Conservation (phyloP, 345 rosid genomes). For the Garcia nutans region DNA sequence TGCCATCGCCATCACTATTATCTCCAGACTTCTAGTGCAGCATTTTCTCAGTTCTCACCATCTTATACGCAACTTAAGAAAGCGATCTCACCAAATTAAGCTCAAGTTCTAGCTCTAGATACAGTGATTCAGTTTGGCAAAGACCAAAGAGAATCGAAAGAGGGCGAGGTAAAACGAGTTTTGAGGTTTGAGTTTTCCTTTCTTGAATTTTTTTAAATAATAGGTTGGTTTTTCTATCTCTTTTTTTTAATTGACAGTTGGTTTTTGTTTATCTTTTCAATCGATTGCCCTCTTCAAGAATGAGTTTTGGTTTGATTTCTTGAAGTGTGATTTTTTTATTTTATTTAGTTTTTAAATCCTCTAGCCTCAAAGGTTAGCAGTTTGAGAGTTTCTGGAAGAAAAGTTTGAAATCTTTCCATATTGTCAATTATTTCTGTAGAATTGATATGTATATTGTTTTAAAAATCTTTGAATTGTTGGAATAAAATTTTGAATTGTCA, state of each 20-base stretch:
- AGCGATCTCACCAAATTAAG: constrained; percentile 18
- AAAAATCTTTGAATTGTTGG: not conserved
- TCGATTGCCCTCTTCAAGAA: constrained; percentile 43
- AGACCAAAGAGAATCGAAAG: constrained; percentile 9
- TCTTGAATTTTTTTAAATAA: constrained; percentile 13
- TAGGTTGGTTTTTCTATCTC: constrained; percentile 13
- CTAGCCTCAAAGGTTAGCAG: constrained; percentile 20
- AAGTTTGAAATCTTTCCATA: constrained; percentile 21
- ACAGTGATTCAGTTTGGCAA: constrained; percentile 27
- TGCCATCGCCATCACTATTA: no score
- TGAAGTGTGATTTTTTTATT: constrained; percentile 20
- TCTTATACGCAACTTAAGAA: constrained; percentile 18
- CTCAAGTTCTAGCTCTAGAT: constrained; percentile 33
- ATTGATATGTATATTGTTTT: constrained; percentile 12
- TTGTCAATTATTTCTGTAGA: constrained; percentile 40
- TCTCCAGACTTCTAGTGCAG: no score
- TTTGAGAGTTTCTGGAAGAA: constrained; percentile 17
- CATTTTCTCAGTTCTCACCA: no score
- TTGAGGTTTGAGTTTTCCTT: constrained; percentile 20
- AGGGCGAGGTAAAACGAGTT: not conserved
- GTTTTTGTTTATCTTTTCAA: constrained; percentile 9
- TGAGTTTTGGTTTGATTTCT: constrained; percentile 54
- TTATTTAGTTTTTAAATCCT: not conserved
- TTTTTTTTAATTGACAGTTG: not conserved
- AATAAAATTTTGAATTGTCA: not conserved